Evolutionary conservation across 2,329 filamentous ascomycete species (phyloP).

Genomic region (Blastomyces emzantsi): DNA sequence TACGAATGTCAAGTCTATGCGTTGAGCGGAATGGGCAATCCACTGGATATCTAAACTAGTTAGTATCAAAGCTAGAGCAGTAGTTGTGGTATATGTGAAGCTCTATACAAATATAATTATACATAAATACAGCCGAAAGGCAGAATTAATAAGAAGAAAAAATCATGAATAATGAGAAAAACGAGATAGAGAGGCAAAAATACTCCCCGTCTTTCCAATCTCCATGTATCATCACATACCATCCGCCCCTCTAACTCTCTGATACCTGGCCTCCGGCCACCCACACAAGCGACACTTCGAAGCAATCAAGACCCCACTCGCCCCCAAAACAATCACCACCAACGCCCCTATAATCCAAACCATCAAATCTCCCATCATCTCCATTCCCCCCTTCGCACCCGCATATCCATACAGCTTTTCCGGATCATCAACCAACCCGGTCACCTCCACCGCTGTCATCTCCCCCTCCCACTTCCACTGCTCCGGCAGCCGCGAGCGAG

Average conservation of each 20-base stretch:
- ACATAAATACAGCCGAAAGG: too few species aligned
- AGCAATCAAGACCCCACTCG: background rate
- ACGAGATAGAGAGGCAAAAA: too few species aligned
- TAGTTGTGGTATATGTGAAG: too few species aligned
- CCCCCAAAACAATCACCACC: background rate
- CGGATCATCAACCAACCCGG: background rate
- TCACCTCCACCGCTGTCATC: background rate
- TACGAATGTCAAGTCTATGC: too few species aligned
- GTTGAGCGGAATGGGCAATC: too few species aligned
- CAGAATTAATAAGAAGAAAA: too few species aligned
- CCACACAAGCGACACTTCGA: background rate
- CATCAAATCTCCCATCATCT: background rate
- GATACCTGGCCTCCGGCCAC: background rate
- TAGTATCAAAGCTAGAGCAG: too few species aligned
- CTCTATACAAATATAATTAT: too few species aligned
- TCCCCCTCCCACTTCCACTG: constrained; percentile 12
- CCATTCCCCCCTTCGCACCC: background rate
- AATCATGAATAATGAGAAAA: too few species aligned
- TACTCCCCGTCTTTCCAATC: too few species aligned
- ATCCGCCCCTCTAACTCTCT: background rate
- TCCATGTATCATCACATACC: too few species aligned
- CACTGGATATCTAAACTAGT: too few species aligned
- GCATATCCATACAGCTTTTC: background rate
- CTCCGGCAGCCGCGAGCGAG: constrained; percentile 14
- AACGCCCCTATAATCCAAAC: background rate